Conservation (phyloP, 176 grass and related monocot genomes). For the Cymbopogon citratus region DNA sequence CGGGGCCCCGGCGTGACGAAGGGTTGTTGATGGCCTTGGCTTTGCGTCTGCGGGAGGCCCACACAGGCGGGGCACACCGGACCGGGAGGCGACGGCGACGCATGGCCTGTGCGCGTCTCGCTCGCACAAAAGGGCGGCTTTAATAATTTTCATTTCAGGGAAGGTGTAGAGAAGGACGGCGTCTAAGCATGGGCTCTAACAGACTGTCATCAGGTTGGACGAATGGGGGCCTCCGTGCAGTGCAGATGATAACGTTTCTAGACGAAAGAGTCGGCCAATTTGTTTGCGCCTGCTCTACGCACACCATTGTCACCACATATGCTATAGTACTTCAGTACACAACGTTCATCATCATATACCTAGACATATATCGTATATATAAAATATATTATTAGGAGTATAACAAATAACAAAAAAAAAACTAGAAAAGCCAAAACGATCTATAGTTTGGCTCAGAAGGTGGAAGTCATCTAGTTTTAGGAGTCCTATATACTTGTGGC, state of each 20-base stretch:
- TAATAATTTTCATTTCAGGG: slow-evolving; percentile 8
- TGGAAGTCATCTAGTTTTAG: no score
- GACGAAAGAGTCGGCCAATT: slow-evolving; percentile 23
- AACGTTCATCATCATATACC: no score
- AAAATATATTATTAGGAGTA: no score
- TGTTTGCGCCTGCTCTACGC: neutral
- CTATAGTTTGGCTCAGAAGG: no score
- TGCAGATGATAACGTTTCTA: neutral
- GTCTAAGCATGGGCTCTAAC: slow-evolving; percentile 14
- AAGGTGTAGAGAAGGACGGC: neutral
- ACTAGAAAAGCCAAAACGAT: no score
- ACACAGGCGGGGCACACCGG: neutral
- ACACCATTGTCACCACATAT: no score
- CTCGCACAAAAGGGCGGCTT: neutral
- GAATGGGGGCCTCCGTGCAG: slow-evolving; percentile 22
- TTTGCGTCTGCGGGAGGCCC: slow-evolving; percentile 19
- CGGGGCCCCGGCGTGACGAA: slow-evolving; percentile 12
- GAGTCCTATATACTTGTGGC: no score
- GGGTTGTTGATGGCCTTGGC: neutral
- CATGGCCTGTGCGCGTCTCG: neutral
- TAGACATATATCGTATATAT: no score
- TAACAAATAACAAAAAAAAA: no score
- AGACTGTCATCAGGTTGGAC: slow-evolving; percentile 16
- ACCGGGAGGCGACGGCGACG: neutral
- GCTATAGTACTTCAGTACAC: no score